A percentile compares a stretch with the other conserved stretches of the same genome.
Evolutionary conservation across 1,139 yeast species (phyloP).

Genomic region (Geotrichum siamense): DNA sequence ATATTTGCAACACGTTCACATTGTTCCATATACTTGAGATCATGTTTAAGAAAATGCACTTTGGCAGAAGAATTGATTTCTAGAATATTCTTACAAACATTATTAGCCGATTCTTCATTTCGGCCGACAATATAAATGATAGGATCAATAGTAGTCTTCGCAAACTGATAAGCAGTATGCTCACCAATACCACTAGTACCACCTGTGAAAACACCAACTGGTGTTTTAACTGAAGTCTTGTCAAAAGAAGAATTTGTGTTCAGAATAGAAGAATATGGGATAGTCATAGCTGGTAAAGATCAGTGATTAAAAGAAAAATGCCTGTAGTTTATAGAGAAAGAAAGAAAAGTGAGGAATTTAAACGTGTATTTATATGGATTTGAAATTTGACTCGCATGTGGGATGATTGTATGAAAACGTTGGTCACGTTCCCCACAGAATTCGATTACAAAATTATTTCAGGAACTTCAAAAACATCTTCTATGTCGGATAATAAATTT

Average conservation of each 20-base stretch:
- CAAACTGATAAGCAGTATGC: conserved; percentile 29
- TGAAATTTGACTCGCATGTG: no score
- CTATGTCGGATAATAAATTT: no score
- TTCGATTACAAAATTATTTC: no score
- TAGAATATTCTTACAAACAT: conserved; percentile 23
- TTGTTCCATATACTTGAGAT: conserved; percentile 25
- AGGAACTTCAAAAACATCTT: no score
- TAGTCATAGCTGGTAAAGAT: conserved; percentile 4
- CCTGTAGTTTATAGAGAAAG: background rate
- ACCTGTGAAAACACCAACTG: conserved; percentile 32
- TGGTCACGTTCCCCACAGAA: no score
- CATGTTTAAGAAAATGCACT: conserved; percentile 26
- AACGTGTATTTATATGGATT: background rate
- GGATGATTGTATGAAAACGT: no score
- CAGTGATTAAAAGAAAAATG: background rate
- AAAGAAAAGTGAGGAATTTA: background rate
- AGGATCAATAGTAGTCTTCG: conserved; percentile 27
- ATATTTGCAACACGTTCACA: conserved; percentile 24
- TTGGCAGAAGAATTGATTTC: conserved; percentile 25
- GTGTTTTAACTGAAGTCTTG: conserved; percentile 11
- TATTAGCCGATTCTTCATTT: conserved; percentile 24
- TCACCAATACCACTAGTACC: conserved; percentile 34
- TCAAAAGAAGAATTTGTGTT: conserved; percentile 7
- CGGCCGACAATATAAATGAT: conserved; percentile 32
- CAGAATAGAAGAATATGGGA: conserved; percentile 4